Evolutionary conservation across 1,284 basidiomycete species (phyloP).

Genomic region (Acaromyces ingoldii): DNA sequence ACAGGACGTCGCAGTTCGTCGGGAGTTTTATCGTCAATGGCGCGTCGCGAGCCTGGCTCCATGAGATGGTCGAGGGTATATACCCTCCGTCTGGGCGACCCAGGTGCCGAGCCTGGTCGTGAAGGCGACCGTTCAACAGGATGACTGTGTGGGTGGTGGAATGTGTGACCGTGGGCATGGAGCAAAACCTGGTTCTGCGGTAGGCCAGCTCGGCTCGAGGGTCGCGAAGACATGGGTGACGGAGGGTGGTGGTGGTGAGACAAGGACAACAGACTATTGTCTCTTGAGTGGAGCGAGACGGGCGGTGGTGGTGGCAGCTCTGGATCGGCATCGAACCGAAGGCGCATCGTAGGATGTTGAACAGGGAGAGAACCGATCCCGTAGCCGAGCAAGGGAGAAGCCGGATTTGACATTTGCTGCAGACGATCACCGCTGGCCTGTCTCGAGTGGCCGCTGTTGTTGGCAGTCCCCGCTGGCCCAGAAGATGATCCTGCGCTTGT

Average conservation of each 20-base stretch:
- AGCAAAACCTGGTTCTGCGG: neutral
- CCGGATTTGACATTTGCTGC: constrained; percentile 9
- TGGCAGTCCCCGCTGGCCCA: neutral
- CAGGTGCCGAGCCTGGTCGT: neutral
- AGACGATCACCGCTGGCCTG: neutral
- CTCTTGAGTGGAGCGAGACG: neutral
- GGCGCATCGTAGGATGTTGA: constrained; percentile 39
- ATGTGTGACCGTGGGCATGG: neutral
- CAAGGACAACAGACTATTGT: neutral
- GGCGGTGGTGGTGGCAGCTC: constrained; percentile 7
- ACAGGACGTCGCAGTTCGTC: no score
- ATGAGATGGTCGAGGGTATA: no score
- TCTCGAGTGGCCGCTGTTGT: neutral
- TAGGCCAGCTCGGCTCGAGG: neutral
- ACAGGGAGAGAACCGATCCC: constrained; percentile 19
- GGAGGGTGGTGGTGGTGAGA: neutral
- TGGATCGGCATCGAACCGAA: constrained; percentile 30
- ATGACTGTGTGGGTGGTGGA: neutral
- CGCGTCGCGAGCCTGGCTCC: no score
- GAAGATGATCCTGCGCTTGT: no score
- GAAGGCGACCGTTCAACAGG: neutral
- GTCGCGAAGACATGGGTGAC: neutral
- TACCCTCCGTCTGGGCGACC: neutral
- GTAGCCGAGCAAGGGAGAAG: constrained; percentile 21
- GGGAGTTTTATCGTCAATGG: no score